Percentiles rank a stretch among this genome's conserved stretches.
Conservation (phyloP, 2,329 filamentous ascomycete genomes). For the Beauveria caledonica region DNA sequence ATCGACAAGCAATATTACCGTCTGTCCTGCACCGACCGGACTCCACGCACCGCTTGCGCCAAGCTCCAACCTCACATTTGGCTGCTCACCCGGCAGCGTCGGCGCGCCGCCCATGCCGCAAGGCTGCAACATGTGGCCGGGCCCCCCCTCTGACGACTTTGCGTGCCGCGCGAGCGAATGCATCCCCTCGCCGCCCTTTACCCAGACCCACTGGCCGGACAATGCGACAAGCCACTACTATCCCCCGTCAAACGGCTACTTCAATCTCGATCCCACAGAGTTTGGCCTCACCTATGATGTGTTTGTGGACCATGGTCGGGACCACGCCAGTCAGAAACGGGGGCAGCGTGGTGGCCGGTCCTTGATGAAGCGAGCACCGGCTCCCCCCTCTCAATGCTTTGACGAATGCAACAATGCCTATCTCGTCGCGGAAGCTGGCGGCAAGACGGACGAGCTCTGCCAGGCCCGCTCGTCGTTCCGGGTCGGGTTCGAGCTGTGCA, state of each 20-base stretch:
- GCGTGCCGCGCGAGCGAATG: constrained; percentile 39
- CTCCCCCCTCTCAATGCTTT: constrained; percentile 41
- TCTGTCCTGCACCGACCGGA: constrained; percentile 39
- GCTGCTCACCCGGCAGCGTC: constrained; percentile 44
- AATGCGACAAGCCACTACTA: constrained; percentile 45
- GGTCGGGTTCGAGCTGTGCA: constrained; percentile 29
- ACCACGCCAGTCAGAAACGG: background rate
- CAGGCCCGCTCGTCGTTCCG: constrained; percentile 32
- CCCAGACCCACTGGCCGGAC: constrained; percentile 32
- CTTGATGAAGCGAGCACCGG: too few species aligned
- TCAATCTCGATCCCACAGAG: constrained; percentile 50
- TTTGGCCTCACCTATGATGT: constrained; percentile 59
- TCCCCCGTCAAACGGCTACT: constrained; percentile 46
- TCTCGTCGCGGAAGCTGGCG: constrained; percentile 36
- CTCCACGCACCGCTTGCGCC: constrained; percentile 22
- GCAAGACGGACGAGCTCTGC: constrained; percentile 43
- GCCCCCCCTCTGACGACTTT: constrained; percentile 37
- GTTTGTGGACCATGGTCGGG: constrained; percentile 32
- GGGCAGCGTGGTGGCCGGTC: too few species aligned
- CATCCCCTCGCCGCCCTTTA: constrained; percentile 30
- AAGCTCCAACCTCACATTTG: constrained; percentile 40
- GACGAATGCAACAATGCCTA: constrained; percentile 42
- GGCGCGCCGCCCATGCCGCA: constrained; percentile 43
- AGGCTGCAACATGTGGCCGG: constrained; percentile 43
- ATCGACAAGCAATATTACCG: constrained; percentile 18